phyloP scores from a whole-genome alignment of 768 basidiomycete species.

The Pleurotus eryngii region DNA sequence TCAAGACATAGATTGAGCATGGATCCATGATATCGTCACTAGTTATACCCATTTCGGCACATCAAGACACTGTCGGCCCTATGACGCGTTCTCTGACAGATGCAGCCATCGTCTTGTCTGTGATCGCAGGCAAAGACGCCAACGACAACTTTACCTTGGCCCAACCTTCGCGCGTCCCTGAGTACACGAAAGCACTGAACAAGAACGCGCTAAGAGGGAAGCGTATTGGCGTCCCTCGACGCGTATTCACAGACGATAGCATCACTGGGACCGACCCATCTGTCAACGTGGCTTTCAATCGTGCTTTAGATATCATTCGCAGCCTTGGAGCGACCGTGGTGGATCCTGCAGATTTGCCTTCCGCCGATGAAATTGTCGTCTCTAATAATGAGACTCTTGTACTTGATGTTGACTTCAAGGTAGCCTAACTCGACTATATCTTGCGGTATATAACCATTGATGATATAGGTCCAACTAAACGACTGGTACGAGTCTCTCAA shows the following conservation, averaged over 20 bases:
- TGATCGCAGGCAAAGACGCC: slow-evolving; percentile 52
- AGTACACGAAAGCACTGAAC: slow-evolving; percentile 52
- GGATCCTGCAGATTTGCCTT: slow-evolving; percentile 61
- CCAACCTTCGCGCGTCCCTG: slow-evolving; percentile 50
- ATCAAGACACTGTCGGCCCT: slow-evolving; percentile 61
- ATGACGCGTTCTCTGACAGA: slow-evolving; percentile 51
- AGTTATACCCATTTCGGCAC: slow-evolving; percentile 57
- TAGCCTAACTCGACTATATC: neutral
- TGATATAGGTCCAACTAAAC: neutral
- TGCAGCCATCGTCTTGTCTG: slow-evolving; percentile 49
- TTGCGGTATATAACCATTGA: neutral
- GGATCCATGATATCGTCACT: neutral
- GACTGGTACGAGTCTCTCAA: slow-evolving; percentile 24
- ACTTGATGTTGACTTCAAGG: slow-evolving; percentile 57
- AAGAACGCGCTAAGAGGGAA: slow-evolving; percentile 45
- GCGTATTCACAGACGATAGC: slow-evolving; percentile 31
- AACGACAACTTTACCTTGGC: slow-evolving; percentile 53
- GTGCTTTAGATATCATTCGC: slow-evolving; percentile 33
- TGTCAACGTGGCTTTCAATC: slow-evolving; percentile 37
- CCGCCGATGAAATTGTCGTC: slow-evolving; percentile 45
- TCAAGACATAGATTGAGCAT: neutral
- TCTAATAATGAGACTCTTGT: slow-evolving; percentile 59
- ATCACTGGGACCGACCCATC: slow-evolving; percentile 31
- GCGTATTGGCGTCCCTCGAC: slow-evolving; percentile 52
- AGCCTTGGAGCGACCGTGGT: slow-evolving; percentile 48